Evolutionary conservation across 2,329 filamentous ascomycete species (phyloP), one percentile per base, ranked within the genome.

Genomic region (Septoria petroselini): DNA sequence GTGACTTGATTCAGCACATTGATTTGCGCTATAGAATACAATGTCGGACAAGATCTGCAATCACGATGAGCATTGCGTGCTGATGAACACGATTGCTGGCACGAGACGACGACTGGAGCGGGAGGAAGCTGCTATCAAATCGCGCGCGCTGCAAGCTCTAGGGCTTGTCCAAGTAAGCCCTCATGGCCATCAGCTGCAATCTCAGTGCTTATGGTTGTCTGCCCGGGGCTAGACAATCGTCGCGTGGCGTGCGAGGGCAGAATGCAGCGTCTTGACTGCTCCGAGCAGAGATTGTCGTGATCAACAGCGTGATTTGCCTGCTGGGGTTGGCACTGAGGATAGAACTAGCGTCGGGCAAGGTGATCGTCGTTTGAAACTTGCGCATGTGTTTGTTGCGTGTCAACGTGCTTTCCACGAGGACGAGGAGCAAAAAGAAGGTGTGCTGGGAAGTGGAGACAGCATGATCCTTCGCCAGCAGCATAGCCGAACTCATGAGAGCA

Each of bases 401-500:
- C 27, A 23, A 33, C 49, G 50, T 55, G 46, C 18, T 21, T 15
- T 21, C 41, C 49, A 41, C 45, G 52, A 47, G 45, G 41, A n/a
- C n/a, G n/a, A n/a, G n/a, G n/a, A n/a, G n/a, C 15, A 18, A 31
- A 42, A 49, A 56, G 50, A 27, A 42, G 25, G 29, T 17, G 49
- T 49, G 40, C 39, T 44, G 38, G 42, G 43, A 39, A 34, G 33
- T 37, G 42, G 42, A 15, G n/a, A 18, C 34, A 18, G n/a, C 27
- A n/a, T 15, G 14, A 33, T 33, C 30, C 30, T 33, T 33, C 12
- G 6, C 11, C 4, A 4, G 14, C 14, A 15, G 11, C 11, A n/a
- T 33, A 33, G 14, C 11, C 30, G 30, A 33, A 12, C 30, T 33
- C 6, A 33, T 33, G 11, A 33, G 11, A 5, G 7, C 27, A 30